Conservation (phyloP, 2,329 filamentous ascomycete genomes). For the Epichloe amarillans region DNA sequence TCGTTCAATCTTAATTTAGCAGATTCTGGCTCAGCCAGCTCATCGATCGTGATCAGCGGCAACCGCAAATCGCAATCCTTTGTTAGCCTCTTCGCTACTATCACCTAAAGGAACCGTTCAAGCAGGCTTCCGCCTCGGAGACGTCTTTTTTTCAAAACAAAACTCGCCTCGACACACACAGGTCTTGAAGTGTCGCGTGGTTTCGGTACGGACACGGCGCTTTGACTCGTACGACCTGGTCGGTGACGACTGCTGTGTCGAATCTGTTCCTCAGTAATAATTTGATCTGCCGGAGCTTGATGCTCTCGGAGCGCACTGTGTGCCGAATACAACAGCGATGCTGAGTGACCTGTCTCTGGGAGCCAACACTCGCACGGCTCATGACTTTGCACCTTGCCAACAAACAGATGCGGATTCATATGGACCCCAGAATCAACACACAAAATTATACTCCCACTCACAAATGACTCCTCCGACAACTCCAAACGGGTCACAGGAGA, state of each 20-base stretch:
- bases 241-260: conserved; percentile 3
- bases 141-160: neutral
- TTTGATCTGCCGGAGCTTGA: conserved; percentile 12
- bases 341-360: conserved; percentile 32
- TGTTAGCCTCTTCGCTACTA: neutral
- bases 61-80: neutral
- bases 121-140: neutral
- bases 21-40: neutral
- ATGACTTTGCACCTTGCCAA: conserved; percentile 39
- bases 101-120: neutral
- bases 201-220: neutral
- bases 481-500: conserved; percentile 54
- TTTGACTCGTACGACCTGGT: conserved; percentile 6
- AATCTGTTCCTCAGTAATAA: neutral
- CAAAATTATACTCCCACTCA: conserved; percentile 32
- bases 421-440: conserved; percentile 21
- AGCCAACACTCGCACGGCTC: conserved; percentile 48
- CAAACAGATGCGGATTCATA: conserved; percentile 14
- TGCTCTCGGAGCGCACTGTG: conserved; percentile 15
- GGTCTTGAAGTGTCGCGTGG: neutral
- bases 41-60: neutral
- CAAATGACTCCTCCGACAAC: conserved; percentile 70
- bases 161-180: neutral
- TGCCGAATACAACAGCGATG: conserved; percentile 21
- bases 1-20: conserved; percentile 2